Evolutionary conservation across 805 yeast species (phyloP).

Genomic region (Kodamaea laetipori): DNA sequence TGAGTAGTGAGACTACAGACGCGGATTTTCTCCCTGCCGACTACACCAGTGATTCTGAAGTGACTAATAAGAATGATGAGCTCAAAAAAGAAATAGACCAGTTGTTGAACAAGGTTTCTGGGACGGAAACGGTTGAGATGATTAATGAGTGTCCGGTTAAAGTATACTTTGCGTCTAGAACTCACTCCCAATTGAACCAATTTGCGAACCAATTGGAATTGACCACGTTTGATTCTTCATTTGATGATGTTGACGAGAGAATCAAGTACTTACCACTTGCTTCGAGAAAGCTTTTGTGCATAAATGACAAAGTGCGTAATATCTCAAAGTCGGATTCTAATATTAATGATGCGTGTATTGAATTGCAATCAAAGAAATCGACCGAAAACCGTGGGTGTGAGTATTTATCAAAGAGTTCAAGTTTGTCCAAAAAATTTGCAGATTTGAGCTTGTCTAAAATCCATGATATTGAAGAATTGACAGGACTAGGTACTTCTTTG

Average conservation of each 20-base stretch:
- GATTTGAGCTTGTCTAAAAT: conserved; percentile 58
- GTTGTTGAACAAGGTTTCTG: conserved; percentile 47
- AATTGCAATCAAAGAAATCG: conserved; percentile 50
- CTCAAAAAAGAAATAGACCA: conserved; percentile 50
- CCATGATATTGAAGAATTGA: conserved; percentile 80
- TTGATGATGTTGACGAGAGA: conserved; percentile 49
- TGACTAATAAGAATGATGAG: conserved; percentile 25
- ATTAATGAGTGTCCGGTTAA: conserved; percentile 32
- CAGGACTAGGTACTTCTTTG: conserved; percentile 54
- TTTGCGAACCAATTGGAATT: conserved; percentile 70
- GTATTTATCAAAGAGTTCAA: conserved; percentile 26
- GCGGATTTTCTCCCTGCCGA: conserved; percentile 34
- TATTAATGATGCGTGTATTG: conserved; percentile 81
- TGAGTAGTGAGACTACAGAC: conserved; percentile 13
- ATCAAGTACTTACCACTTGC: conserved; percentile 73
- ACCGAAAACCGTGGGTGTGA: conserved; percentile 25
- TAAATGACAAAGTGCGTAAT: conserved; percentile 60
- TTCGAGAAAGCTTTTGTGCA: conserved; percentile 83
- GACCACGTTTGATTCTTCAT: conserved; percentile 65
- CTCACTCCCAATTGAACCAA: conserved; percentile 87
- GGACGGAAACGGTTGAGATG: conserved; percentile 17
- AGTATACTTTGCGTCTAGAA: conserved; percentile 77
- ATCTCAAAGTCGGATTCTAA: conserved; percentile 47
- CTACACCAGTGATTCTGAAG: conserved; percentile 35
- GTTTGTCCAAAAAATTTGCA: conserved; percentile 43